Conservation (phyloP, 1,284 basidiomycete species). For the Pterula multifida region DNA sequence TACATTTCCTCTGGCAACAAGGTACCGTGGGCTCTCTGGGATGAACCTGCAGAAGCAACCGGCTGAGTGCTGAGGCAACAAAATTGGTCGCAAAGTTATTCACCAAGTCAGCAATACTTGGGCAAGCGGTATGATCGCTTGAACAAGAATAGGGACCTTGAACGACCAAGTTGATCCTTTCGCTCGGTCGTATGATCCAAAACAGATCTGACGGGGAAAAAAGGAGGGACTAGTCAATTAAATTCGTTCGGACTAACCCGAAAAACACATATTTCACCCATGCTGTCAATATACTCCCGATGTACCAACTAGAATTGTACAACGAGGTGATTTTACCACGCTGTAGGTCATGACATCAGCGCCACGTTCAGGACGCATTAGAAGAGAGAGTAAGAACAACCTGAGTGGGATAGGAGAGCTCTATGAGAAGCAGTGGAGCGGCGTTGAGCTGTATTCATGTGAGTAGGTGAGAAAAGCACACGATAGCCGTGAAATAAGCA, state of each 20-base stretch:
- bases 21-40: constrained; percentile 60
- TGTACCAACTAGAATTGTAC: constrained; percentile 54
- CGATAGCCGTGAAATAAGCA: background rate
- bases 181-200: constrained; percentile 36
- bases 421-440: constrained; percentile 53
- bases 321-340: constrained; percentile 48
- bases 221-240: background rate
- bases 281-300: constrained; percentile 47
- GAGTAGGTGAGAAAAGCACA: background rate
- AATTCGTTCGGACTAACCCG: background rate
- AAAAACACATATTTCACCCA: constrained; percentile 25
- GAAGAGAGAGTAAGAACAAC: constrained; percentile 18
- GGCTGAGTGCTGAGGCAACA: constrained; percentile 4
- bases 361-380: constrained; percentile 2
- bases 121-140: constrained; percentile 49
- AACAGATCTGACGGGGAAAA: constrained; percentile 28
- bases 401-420: constrained; percentile 63
- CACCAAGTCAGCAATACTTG: constrained; percentile 46
- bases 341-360: constrained; percentile 20
- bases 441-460: constrained; percentile 29
- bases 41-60: constrained; percentile 36
- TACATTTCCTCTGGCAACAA: constrained; percentile 48
- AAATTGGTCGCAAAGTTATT: constrained; percentile 5
- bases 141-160: constrained; percentile 57
- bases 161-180: constrained; percentile 47